Evolutionary conservation across 495 filamentous ascomycete genomes (phyloP).

Genomic region (Xylaria venustula): DNA sequence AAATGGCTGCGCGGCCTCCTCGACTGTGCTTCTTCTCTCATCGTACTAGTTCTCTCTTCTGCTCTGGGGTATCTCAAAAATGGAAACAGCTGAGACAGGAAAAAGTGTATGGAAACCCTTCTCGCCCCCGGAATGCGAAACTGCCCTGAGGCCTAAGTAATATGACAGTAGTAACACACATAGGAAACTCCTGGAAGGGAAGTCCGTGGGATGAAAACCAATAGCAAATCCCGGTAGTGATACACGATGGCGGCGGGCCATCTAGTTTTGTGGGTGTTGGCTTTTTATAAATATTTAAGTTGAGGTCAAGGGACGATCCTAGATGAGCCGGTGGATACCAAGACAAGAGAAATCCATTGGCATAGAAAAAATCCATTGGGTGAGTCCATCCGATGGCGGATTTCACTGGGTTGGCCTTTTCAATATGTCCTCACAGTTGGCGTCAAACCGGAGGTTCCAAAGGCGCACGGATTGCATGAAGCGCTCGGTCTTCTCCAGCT

Average conservation of each 20-base stretch:
- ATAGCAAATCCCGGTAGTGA: slow-evolving; percentile 26
- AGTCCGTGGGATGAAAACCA: slow-evolving; percentile 29
- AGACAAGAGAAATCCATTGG: neutral
- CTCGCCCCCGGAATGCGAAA: slow-evolving; percentile 24
- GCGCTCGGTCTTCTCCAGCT: slow-evolving; percentile 90
- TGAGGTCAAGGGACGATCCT: neutral
- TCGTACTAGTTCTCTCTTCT: slow-evolving; percentile 22
- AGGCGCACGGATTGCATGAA: slow-evolving; percentile 90
- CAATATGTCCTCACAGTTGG: slow-evolving; percentile 92
- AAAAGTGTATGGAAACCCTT: slow-evolving; percentile 28
- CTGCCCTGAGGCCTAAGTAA: slow-evolving; percentile 35
- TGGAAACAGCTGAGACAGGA: slow-evolving; percentile 31
- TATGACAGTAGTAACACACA: slow-evolving; percentile 32
- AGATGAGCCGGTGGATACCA: neutral
- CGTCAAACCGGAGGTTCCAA: slow-evolving; percentile 94
- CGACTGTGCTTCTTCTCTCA: slow-evolving; percentile 26
- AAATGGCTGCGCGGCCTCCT: slow-evolving; percentile 24
- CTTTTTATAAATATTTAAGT: slow-evolving; percentile 14
- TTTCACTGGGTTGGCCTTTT: slow-evolving; percentile 53
- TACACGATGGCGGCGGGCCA: slow-evolving; percentile 31
- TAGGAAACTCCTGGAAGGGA: slow-evolving; percentile 28
- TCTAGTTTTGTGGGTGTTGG: slow-evolving; percentile 7
- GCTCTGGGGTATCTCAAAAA: slow-evolving; percentile 34
- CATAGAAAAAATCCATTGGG: slow-evolving; percentile 2
- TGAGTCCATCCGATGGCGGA: slow-evolving; percentile 14